A percentile compares a stretch with the other conserved stretches of the same genome.
Conservation (phyloP, 306 rosid genomes). For the Herpetospermum pedunculosum region DNA sequence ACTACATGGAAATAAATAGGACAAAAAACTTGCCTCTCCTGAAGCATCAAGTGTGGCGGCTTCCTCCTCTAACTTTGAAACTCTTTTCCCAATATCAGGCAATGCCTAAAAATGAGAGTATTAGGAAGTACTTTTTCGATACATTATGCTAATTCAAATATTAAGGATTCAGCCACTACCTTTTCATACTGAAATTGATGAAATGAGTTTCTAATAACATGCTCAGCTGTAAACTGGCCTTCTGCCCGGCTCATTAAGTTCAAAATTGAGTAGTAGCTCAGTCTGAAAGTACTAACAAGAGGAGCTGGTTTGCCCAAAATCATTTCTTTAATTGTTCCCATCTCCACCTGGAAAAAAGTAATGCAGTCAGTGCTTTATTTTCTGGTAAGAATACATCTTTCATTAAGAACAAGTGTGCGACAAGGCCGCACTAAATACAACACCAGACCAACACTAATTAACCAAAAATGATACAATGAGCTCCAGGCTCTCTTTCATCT, state of each 20-base stretch:
- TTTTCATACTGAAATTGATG: constrained; percentile 97
- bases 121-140: constrained; percentile 7
- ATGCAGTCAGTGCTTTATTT: not conserved
- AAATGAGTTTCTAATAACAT: constrained; percentile 81
- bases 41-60: constrained; percentile 77
- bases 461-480: not conserved
- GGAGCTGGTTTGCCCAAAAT: constrained; percentile 98
- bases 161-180: constrained; percentile 35
- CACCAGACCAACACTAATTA: not conserved
- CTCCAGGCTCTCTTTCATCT: not conserved
- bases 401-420: not conserved
- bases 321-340: constrained; percentile 88
- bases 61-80: constrained; percentile 76
- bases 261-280: constrained; percentile 95
- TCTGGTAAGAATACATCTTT: not conserved
- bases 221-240: constrained; percentile 97
- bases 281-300: constrained; percentile 90
- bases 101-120: constrained; percentile 44
- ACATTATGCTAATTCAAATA: constrained; percentile 6
- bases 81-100: constrained; percentile 79
- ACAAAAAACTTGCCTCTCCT: constrained; percentile 57
- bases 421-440: not conserved
- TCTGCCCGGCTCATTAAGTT: constrained; percentile 97
- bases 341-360: constrained; percentile 67
- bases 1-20: constrained; percentile 11